Evolutionary conservation across 2,329 filamentous ascomycete genomes (phyloP), one percentile per base, ranked within the genome.

Genomic region (Cladorrhinum sp.): DNA sequence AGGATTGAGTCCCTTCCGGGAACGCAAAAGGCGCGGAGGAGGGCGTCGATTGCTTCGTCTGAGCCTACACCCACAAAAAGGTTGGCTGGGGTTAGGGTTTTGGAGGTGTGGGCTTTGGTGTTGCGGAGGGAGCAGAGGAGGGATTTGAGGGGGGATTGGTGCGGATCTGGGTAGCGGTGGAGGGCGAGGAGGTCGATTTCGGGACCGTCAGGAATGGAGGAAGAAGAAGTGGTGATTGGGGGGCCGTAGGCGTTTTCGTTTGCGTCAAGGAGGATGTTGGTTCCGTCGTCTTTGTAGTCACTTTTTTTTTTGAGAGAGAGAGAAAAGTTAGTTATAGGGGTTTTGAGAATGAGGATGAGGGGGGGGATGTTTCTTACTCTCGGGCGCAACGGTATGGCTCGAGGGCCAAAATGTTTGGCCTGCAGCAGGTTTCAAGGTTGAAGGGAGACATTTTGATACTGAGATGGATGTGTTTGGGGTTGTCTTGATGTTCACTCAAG

Each of bases 281-380:
- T 94, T 68, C 95, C 95, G 73, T 99, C 90, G 74, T 99, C 94
- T 79, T 99, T 97, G 84, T 99, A 98, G 83, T 99, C 95, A 79
- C 92, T 96, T n/a, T n/a, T n/a, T n/a, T n/a, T n/a, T n/a, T n/a
- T n/a, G n/a, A n/a, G n/a, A n/a, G n/a, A n/a, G n/a, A 20, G 72
- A 55, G 53, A 66, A 71, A 68, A 72, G 67, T 78, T 67, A 74
- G 39, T 30, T 36, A 36, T 16, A 36, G 6, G 21, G 9, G 24
- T 42, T 12, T 5, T 14, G 48, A 9, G 49, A 8, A 20, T 39
- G 24, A 42, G 52, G 33, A 21, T 42, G 18, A 18, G 30, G 57
- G 33, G 42, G 56, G 57, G 23, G 4, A 24, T 53, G 56, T 42
- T 42, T 55, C 87, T 76, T 79, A 92, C 90, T 94, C 90, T 82